phyloP scores from a whole-genome alignment of 2,329 filamentous ascomycete species.

The Akanthomyces dipterigenus region DNA sequence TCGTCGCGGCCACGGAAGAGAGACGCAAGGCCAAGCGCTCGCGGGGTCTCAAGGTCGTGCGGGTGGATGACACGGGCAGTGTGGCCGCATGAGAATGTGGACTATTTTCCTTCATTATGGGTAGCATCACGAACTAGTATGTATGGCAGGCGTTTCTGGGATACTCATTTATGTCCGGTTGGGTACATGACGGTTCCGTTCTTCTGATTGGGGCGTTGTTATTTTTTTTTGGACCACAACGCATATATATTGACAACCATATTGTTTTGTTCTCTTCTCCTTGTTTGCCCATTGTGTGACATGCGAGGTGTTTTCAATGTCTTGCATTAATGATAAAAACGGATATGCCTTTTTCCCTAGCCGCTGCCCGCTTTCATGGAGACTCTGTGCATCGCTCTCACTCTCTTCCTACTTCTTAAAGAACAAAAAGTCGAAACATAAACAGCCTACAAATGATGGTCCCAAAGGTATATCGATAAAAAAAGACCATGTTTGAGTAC shows the following conservation, averaged over 20 bases:
- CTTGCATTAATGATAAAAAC: neutral
- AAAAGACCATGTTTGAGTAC: neutral
- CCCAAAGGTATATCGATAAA: constrained; percentile 10
- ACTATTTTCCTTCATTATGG: neutral
- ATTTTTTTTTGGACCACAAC: neutral
- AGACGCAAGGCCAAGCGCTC: constrained; percentile 39
- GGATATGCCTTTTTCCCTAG: neutral
- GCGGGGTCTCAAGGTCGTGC: constrained; percentile 33
- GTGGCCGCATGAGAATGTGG: neutral
- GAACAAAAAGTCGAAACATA: neutral
- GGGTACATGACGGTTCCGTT: neutral
- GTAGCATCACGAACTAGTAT: neutral
- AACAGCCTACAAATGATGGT: constrained; percentile 5
- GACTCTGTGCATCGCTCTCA: neutral
- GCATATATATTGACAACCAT: neutral
- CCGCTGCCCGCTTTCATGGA: neutral
- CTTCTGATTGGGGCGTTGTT: neutral
- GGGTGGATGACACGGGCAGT: constrained; percentile 25
- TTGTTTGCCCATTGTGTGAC: neutral
- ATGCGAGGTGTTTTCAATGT: neutral
- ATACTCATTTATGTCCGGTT: neutral
- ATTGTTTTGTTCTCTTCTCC: neutral
- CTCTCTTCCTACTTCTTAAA: neutral
- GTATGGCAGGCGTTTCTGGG: neutral
- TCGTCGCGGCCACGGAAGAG: constrained; percentile 43